Conservation (phyloP, 2,329 filamentous ascomycete genomes). For the Emmonsiellopsis sp. region DNA sequence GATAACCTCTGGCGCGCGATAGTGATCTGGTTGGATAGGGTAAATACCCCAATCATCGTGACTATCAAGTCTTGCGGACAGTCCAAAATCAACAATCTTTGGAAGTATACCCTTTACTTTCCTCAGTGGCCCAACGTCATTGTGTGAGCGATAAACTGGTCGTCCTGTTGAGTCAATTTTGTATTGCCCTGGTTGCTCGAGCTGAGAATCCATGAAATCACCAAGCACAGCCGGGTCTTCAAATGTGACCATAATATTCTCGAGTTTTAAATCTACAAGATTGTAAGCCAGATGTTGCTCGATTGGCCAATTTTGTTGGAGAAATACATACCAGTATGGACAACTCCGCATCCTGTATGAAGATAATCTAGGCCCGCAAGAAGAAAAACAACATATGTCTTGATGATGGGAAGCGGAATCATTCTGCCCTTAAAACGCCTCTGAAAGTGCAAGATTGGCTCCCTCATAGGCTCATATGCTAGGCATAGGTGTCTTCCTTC, state of each 20-base stretch:
- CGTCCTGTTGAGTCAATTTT: slow-evolving; percentile 13
- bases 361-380: slow-evolving; percentile 31
- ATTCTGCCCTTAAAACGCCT: slow-evolving; percentile 13
- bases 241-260: slow-evolving; percentile 10
- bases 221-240: slow-evolving; percentile 6
- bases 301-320: too few species aligned
- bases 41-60: slow-evolving; percentile 28
- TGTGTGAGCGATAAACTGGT: slow-evolving; percentile 16
- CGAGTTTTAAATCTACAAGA: slow-evolving; percentile 11
- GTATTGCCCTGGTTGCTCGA: slow-evolving; percentile 5
- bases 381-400: slow-evolving; percentile 22
- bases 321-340: slow-evolving; percentile 29
- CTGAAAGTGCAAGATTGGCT: slow-evolving; percentile 22
- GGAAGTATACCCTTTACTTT: slow-evolving; percentile 12
- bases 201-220: slow-evolving; percentile 7
- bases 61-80: slow-evolving; percentile 20
- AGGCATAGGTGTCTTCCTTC: slow-evolving; percentile 23
- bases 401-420: slow-evolving; percentile 20
- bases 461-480: slow-evolving; percentile 25
- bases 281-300: too few species aligned
- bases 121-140: slow-evolving; percentile 15
- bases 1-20: slow-evolving; percentile 20
- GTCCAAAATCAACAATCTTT: slow-evolving; percentile 17
- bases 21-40: slow-evolving; percentile 20
- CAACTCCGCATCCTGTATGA: slow-evolving; percentile 27